Evolutionary conservation across 495 filamentous ascomycete species (phyloP).

Genomic region (Aspergillus bertholletiae): DNA sequence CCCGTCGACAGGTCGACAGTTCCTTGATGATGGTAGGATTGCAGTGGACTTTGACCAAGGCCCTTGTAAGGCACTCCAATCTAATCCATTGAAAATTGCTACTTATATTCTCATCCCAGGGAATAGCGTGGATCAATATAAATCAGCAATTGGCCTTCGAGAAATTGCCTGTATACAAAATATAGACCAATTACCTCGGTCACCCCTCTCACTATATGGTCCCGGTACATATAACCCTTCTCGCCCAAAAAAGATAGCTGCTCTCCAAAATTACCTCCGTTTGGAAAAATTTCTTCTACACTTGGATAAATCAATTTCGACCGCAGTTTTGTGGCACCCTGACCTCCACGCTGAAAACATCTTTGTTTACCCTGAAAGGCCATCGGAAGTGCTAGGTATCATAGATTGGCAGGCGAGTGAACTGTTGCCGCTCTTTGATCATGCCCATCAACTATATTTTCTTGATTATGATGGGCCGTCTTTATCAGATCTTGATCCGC

Average conservation of each 20-base stretch:
- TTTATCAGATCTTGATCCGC: slow-evolving; percentile 12
- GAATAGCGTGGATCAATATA: slow-evolving; percentile 22
- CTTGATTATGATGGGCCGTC: slow-evolving; percentile 24
- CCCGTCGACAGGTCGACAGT: slow-evolving; percentile 24
- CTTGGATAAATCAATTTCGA: slow-evolving; percentile 15
- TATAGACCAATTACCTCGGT: slow-evolving; percentile 19
- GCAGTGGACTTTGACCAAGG: slow-evolving; percentile 24
- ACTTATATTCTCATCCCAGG: slow-evolving; percentile 16
- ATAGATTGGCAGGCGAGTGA: slow-evolving; percentile 36
- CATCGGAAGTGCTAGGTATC: slow-evolving; percentile 24
- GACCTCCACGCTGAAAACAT: slow-evolving; percentile 39
- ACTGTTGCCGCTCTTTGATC: slow-evolving; percentile 26
- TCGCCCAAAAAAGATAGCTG: slow-evolving; percentile 21
- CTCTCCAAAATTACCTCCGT: slow-evolving; percentile 24
- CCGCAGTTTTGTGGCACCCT: slow-evolving; percentile 29
- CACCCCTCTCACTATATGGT: slow-evolving; percentile 24
- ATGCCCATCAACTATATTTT: slow-evolving; percentile 21
- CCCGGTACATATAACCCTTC: slow-evolving; percentile 26
- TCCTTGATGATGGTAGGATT: slow-evolving; percentile 22
- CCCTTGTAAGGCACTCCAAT: slow-evolving; percentile 22
- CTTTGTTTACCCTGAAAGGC: slow-evolving; percentile 27
- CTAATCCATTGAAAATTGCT: not conserved
- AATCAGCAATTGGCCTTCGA: slow-evolving; percentile 21
- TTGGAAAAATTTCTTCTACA: slow-evolving; percentile 25
- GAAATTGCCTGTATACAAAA: slow-evolving; percentile 25